Evolutionary conservation across 768 basidiomycete species (phyloP), one percentile per base, ranked within the genome.

Genomic region (Rhizopogon roseolus): DNA sequence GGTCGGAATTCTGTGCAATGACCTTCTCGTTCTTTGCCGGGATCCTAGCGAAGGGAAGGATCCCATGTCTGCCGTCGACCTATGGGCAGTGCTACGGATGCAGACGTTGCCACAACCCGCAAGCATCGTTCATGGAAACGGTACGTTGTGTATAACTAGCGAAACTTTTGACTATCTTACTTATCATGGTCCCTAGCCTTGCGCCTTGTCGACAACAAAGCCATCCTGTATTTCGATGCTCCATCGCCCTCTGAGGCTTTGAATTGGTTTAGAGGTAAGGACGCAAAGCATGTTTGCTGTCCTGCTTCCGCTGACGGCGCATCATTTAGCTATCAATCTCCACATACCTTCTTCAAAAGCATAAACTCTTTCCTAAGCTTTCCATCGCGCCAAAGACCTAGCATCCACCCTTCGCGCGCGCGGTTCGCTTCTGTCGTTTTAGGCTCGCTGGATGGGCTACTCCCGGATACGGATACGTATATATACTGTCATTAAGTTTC

Each of bases 41-140:
- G 92, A 95, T 69, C 86, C 90, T 9, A 84, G 88, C 10, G 85
- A 86, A 39, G 90, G 90, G 42, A 80, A 81, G 59, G 94, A 96
- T 58, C 84, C 82, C 22, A 73, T 76, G 43, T 85, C 82, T 4
- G 71, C 65, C 22, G 93, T 98, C 29, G 95, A 98, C 65, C 76
- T 98, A n/a, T 98, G 93, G 88, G 94, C 94, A 34, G 96, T 98
- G 32, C 73, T 98, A 56, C 80, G 96, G 41, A 93, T 99, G 93
- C 93, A 95, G 68, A 96, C 94, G 0, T 66, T 93, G 41, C 86
- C 88, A 5, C 91, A 94, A 62, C 93, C 91, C 5, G 93, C 91
- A 16, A 92, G 88, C 59, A 90, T 94, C 53, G 88, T 92, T 25
- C 88, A 93, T 66, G 90, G 90, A 40, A 93, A 89, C 66, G 82